A percentile compares a stretch with the other conserved stretches of the same genome.
phyloP scores from a whole-genome alignment of 805 yeast genomes.

The Kodamaea nitidulidarum region DNA sequence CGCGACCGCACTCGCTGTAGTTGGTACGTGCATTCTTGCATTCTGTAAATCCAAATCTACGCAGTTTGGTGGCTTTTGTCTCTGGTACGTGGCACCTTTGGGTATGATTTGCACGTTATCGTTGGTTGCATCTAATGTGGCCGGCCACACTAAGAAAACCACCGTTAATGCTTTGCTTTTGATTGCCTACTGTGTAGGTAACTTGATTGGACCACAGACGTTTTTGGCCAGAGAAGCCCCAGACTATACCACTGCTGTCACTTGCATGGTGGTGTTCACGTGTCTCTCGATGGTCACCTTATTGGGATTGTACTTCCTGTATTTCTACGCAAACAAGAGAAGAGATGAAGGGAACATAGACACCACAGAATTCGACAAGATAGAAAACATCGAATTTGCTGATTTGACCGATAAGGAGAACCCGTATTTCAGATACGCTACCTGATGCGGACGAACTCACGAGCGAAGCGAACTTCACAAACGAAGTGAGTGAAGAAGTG shows the following conservation, averaged over 20 bases:
- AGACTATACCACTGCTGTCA: slow-evolving; percentile 37
- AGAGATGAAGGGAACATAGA: slow-evolving; percentile 1
- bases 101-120: slow-evolving; percentile 30
- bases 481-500: too few species aligned
- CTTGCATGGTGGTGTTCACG: slow-evolving; percentile 35
- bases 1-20: slow-evolving; percentile 19
- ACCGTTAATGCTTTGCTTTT: slow-evolving; percentile 44
- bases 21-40: slow-evolving; percentile 38
- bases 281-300: slow-evolving; percentile 25
- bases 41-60: slow-evolving; percentile 30
- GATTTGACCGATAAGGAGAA: slow-evolving; percentile 50
- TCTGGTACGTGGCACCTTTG: slow-evolving; percentile 31
- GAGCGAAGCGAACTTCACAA: too few species aligned
- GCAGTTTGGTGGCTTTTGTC: slow-evolving; percentile 24
- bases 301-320: slow-evolving; percentile 22
- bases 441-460: too few species aligned
- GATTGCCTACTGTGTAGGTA: slow-evolving; percentile 52
- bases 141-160: slow-evolving; percentile 56
- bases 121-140: slow-evolving; percentile 43
- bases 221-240: slow-evolving; percentile 45
- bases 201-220: slow-evolving; percentile 53
- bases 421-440: slow-evolving; percentile 46
- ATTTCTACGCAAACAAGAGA: slow-evolving; percentile 28
- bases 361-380: slow-evolving; percentile 2
- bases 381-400: slow-evolving; percentile 39